phyloP scores from a whole-genome alignment of 2,329 filamentous ascomycete genomes.

The Paraphaeosphaeria sporulosa region DNA sequence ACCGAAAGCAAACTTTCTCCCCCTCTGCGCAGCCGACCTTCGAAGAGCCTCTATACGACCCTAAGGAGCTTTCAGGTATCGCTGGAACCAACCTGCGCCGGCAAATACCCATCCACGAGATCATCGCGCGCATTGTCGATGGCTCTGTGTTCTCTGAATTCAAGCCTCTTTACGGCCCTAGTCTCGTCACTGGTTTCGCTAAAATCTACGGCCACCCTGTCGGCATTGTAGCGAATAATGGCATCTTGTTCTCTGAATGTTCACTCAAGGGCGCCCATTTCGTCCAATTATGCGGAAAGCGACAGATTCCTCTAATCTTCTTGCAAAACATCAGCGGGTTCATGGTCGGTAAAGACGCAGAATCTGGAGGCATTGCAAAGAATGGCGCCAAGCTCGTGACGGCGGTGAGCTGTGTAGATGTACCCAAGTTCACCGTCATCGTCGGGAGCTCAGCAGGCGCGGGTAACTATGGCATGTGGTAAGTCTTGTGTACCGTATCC shows the following conservation, averaged over 20 bases:
- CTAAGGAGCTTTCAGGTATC: slow-evolving; percentile 83
- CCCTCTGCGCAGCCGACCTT: slow-evolving; percentile 55
- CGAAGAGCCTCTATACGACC: slow-evolving; percentile 80
- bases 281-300: slow-evolving; percentile 90
- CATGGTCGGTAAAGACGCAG: slow-evolving; percentile 94
- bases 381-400: slow-evolving; percentile 97
- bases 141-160: slow-evolving; percentile 91
- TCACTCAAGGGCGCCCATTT: slow-evolving; percentile 96
- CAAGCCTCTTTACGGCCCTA: slow-evolving; percentile 88
- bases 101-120: slow-evolving; percentile 84
- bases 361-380: slow-evolving; percentile 95
- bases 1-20: slow-evolving; percentile 52
- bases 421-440: slow-evolving; percentile 96
- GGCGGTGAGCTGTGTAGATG: slow-evolving; percentile 90
- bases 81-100: slow-evolving; percentile 88
- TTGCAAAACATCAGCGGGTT: slow-evolving; percentile 97
- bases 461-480: slow-evolving; percentile 98
- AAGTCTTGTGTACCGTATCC: slow-evolving; percentile 32
- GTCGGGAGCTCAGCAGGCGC: slow-evolving; percentile 93
- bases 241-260: slow-evolving; percentile 89
- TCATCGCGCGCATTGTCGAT: slow-evolving; percentile 93
- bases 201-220: slow-evolving; percentile 88
- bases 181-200: slow-evolving; percentile 88
- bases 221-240: slow-evolving; percentile 94
- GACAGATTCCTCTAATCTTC: slow-evolving; percentile 88